Evolutionary conservation across 1,284 basidiomycete genomes (phyloP).

Genomic region (Trichosporon sp.): DNA sequence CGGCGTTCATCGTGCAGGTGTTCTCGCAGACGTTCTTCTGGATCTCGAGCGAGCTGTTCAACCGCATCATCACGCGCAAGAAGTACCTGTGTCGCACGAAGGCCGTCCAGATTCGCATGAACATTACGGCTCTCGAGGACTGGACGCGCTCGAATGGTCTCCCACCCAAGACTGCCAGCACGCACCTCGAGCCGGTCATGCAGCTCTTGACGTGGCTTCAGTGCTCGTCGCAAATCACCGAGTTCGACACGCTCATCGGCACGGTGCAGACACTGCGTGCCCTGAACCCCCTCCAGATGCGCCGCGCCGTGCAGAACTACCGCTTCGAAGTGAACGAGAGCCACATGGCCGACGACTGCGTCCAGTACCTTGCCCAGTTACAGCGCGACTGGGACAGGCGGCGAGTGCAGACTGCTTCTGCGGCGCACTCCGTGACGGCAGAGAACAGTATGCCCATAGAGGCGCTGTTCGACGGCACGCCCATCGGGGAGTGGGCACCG

Average conservation of each 20-base stretch:
- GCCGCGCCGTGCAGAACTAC: conserved; percentile 88
- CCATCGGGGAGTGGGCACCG: conserved; percentile 73
- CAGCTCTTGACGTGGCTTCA: conserved; percentile 78
- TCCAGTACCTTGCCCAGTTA: conserved; percentile 87
- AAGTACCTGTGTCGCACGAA: conserved; percentile 90
- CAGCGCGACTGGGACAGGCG: conserved; percentile 95
- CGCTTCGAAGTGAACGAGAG: conserved; percentile 91
- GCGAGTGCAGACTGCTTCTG: conserved; percentile 76
- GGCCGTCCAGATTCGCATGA: conserved; percentile 88
- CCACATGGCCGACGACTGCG: conserved; percentile 90
- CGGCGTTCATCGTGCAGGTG: conserved; percentile 81
- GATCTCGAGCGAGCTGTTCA: conserved; percentile 80
- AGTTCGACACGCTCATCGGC: conserved; percentile 83
- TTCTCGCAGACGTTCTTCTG: conserved; percentile 78
- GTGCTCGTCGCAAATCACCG: conserved; percentile 69
- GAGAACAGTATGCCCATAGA: conserved; percentile 63
- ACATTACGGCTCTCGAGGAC: conserved; percentile 82
- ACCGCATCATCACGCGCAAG: conserved; percentile 85
- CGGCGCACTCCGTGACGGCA: conserved; percentile 44
- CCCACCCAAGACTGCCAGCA: conserved; percentile 71
- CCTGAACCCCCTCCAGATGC: conserved; percentile 94
- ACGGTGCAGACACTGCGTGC: conserved; percentile 84
- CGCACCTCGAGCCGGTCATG: conserved; percentile 78
- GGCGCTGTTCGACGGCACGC: conserved; percentile 71
- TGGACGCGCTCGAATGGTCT: conserved; percentile 76